A percentile compares a stretch with the other conserved stretches of the same genome.
Evolutionary conservation across 148 eudicot species (phyloP).

Genomic region (Drosera capensis): DNA sequence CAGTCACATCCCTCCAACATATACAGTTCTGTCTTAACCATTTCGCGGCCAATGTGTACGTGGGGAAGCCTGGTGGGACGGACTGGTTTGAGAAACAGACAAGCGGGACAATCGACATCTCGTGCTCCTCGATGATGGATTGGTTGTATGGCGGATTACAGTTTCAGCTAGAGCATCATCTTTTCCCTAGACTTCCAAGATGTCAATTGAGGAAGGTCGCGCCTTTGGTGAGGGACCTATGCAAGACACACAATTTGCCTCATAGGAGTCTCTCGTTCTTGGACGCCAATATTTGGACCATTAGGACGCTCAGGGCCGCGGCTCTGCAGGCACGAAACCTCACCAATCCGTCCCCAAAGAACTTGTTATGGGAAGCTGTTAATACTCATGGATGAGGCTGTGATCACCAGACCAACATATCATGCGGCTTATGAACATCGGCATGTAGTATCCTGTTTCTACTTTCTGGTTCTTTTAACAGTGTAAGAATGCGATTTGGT

Average conservation of each 20-base stretch:
- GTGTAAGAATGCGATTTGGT: too few species aligned
- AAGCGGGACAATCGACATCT: conserved; percentile 61
- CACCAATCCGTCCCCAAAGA: conserved; percentile 25
- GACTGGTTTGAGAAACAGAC: conserved; percentile 95
- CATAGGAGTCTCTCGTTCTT: conserved; percentile 57
- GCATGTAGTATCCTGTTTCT: too few species aligned
- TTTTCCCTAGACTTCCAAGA: conserved; percentile 81
- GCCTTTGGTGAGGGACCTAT: conserved; percentile 49
- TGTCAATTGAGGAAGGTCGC: conserved; percentile 62
- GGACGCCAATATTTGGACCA: conserved; percentile 57
- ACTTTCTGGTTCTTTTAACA: too few species aligned
- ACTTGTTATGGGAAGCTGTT: conserved; percentile 75
- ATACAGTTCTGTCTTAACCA: conserved; percentile 72
- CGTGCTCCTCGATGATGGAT: conserved; percentile 56
- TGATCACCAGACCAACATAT: too few species aligned
- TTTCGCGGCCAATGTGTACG: conserved; percentile 67
- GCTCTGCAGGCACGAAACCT: conserved; percentile 60
- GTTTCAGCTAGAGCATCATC: conserved; percentile 87
- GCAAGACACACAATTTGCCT: conserved; percentile 87
- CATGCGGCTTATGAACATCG: too few species aligned
- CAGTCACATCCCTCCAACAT: conserved; percentile 57
- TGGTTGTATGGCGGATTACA: conserved; percentile 87
- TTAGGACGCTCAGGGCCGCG: conserved; percentile 46
- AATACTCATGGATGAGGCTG: conserved; percentile 69
- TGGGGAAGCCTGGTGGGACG: conserved; percentile 63